Evolutionary conservation across 441 rosid genomes (phyloP).

Genomic region (Populus hybrid): DNA sequence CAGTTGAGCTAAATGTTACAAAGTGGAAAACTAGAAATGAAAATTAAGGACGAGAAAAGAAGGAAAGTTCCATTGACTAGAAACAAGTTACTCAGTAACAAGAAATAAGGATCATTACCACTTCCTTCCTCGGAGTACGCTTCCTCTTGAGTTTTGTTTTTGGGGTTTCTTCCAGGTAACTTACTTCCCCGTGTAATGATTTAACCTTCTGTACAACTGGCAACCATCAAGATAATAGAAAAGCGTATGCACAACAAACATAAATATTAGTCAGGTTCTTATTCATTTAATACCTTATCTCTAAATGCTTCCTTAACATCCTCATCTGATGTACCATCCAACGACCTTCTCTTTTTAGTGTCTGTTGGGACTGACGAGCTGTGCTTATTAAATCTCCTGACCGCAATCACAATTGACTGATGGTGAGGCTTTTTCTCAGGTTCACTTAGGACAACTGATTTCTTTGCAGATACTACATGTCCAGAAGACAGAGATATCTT

Average conservation of each 20-base stretch:
- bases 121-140: slow-evolving; percentile 42
- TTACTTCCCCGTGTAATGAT: slow-evolving; percentile 21
- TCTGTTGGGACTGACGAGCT: slow-evolving; percentile 19
- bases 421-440: slow-evolving; percentile 20
- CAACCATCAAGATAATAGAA: neutral
- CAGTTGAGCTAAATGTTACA: slow-evolving; percentile 1
- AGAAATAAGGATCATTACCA: slow-evolving; percentile 28
- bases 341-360: slow-evolving; percentile 22
- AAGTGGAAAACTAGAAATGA: neutral
- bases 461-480: slow-evolving; percentile 17
- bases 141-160: slow-evolving; percentile 36
- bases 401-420: slow-evolving; percentile 20
- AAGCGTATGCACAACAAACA: slow-evolving; percentile 4
- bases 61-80: neutral
- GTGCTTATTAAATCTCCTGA: slow-evolving; percentile 19
- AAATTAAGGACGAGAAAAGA: neutral
- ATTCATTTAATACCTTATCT: slow-evolving; percentile 37
- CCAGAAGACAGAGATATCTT: slow-evolving; percentile 13
- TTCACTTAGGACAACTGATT: slow-evolving; percentile 23
- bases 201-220: slow-evolving; percentile 35
- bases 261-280: slow-evolving; percentile 1
- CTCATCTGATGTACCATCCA: slow-evolving; percentile 20
- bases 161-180: slow-evolving; percentile 32
- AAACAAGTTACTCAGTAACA: neutral
- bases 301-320: slow-evolving; percentile 27